Base-by-base conservation (phyloP, 2,329 filamentous ascomycete species). In the Ceratocystis variospora region DNA sequence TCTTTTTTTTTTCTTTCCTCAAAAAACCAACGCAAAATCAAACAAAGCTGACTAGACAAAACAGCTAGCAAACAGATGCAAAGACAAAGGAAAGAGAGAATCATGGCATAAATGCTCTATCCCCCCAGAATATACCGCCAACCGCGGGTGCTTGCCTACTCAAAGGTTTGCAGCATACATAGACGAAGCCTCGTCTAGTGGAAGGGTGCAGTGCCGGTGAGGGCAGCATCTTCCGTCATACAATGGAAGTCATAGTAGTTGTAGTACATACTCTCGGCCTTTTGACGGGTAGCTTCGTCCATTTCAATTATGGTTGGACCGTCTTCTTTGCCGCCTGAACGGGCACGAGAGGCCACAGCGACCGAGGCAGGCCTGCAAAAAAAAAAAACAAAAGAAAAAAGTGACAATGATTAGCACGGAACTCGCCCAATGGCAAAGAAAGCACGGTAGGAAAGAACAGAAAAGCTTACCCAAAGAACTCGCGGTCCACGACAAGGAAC, bases 401-500 rank as follows among this genome's bases (percentile, higher is more conserved):
- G n/a, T n/a, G 10, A 41, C 37, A 4, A 12, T 41, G 10, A 59
- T 70, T 37, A 69, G 69, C 55, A 37, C 28, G 17, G 17, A 6
- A n/a, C 10, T 48, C 10, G 17, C 12, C 5, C 8, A 37, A 55
- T 31, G 31, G n/a, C 31, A 61, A 55, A 8, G 25, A 31, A 10
- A 33, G 15, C 50, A 55, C 57, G 50, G 19, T 33, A 61, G 17
- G 15, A 41, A 41, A 46, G 19, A 66, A 19, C 64, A 28, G 12
- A 55, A 53, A 57, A n/a, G 72, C 84, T 75, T 78, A 87, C 85
- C 94, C 94, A 74, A 95, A 94, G 68, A 96, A 83, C 74, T 96
- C 89, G 55, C 86, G 83, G 73, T 99, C 93, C 45, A 97, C 79
- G 68, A 81, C 78, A 73, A 96, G 80, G 74, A 92, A 96, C 71